phyloP scores from a whole-genome alignment of 2,329 filamentous ascomycete genomes.

The Sphaerulina vaccinii region DNA sequence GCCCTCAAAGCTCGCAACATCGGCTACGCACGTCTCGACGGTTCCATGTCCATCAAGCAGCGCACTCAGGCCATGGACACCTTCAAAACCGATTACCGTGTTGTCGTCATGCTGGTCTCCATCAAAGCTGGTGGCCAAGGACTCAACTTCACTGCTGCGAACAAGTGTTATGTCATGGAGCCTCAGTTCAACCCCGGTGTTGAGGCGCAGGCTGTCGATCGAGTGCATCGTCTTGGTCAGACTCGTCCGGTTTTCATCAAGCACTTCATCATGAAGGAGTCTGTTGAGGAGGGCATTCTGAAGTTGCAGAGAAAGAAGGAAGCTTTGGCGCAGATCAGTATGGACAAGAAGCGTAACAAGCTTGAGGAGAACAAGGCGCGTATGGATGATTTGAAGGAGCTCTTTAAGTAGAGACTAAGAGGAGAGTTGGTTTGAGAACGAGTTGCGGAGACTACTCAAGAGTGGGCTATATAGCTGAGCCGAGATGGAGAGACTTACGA shows the following conservation, averaged over 20 bases:
- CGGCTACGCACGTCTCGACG: constrained; percentile 78
- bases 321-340: constrained; percentile 80
- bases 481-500: no score
- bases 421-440: no score
- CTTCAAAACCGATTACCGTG: constrained; percentile 69
- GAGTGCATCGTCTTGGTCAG: constrained; percentile 88
- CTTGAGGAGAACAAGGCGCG: constrained; percentile 64
- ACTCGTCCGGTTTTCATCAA: constrained; percentile 83
- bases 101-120: constrained; percentile 84
- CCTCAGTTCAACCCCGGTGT: constrained; percentile 96
- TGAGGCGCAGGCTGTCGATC: constrained; percentile 90
- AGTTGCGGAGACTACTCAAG: no score
- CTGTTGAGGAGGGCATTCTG: constrained; percentile 93
- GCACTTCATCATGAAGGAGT: constrained; percentile 83
- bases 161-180: constrained; percentile 93
- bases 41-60: constrained; percentile 74
- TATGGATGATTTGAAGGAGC: constrained; percentile 59
- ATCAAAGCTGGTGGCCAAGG: constrained; percentile 90
- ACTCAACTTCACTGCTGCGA: constrained; percentile 83
- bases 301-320: constrained; percentile 89
- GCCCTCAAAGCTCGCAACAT: constrained; percentile 70
- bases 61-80: constrained; percentile 72
- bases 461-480: no score
- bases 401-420: constrained; percentile 49
- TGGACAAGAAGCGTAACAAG: constrained; percentile 62